Conservation (phyloP, 768 basidiomycete genomes). For the Lactarius quietus region DNA sequence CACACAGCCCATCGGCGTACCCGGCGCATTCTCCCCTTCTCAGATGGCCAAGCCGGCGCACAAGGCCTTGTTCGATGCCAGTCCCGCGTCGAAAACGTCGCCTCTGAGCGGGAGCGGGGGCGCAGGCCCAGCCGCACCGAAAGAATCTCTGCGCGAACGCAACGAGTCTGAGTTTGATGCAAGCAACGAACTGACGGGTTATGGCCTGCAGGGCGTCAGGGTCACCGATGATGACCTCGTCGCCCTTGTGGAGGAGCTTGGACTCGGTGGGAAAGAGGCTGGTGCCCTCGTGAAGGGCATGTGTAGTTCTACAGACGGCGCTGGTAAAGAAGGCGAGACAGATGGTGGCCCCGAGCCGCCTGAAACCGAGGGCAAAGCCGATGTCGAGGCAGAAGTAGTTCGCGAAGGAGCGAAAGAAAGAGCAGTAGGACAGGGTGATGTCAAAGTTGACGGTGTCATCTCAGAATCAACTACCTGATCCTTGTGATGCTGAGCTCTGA, state of each 20-base stretch:
- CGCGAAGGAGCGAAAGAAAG: constrained; percentile 3
- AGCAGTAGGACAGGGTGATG: constrained; percentile 5
- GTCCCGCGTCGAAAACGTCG: constrained; percentile 31
- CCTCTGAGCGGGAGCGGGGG: constrained; percentile 25
- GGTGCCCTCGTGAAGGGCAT: constrained; percentile 69
- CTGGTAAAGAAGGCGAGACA: constrained; percentile 17
- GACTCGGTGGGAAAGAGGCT: constrained; percentile 73
- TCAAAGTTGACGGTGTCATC: not conserved
- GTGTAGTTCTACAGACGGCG: constrained; percentile 33
- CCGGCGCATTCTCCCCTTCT: constrained; percentile 68
- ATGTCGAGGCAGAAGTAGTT: not conserved
- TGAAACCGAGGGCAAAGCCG: constrained; percentile 7
- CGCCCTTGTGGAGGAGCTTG: constrained; percentile 69
- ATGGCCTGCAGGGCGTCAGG: constrained; percentile 71
- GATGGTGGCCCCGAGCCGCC: constrained; percentile 5
- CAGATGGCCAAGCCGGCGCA: constrained; percentile 79
- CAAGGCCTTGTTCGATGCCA: constrained; percentile 48
- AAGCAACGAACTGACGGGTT: constrained; percentile 63
- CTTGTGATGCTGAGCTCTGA: not conserved
- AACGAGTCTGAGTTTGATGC: constrained; percentile 61
- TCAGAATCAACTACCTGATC: constrained; percentile 12
- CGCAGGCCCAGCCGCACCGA: constrained; percentile 25
- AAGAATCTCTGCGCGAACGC: constrained; percentile 37
- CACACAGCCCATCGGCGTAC: constrained; percentile 69
- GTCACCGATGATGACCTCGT: constrained; percentile 72